Evolutionary conservation across 148 eudicot genomes (phyloP).

Genomic region (Pharnaceum exiguum): DNA sequence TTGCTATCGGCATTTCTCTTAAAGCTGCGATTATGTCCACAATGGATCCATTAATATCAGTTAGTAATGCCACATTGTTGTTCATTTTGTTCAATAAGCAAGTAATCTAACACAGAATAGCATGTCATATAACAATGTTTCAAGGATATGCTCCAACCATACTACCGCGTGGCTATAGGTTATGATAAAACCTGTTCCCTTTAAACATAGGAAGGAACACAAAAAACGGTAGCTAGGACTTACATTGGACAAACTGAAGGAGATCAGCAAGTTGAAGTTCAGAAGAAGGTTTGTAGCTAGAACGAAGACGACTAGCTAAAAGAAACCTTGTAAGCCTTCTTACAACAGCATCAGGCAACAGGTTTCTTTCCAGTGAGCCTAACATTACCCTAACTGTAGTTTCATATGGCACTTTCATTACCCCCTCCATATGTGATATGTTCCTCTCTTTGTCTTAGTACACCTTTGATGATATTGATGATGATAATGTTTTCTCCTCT

Average conservation of each 20-base stretch:
- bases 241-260: slow-evolving; percentile 64
- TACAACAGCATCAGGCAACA: slow-evolving; percentile 67
- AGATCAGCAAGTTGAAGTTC: slow-evolving; percentile 63
- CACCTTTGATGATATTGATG: neutral
- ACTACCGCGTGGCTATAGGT: too few relatives aligned
- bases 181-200: too few relatives aligned
- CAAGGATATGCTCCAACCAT: too few relatives aligned
- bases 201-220: neutral
- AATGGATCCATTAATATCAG: neutral
- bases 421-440: slow-evolving; percentile 34
- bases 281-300: slow-evolving; percentile 50
- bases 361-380: slow-evolving; percentile 56
- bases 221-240: slow-evolving; percentile 6
- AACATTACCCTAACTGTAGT: slow-evolving; percentile 59
- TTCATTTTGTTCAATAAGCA: too few relatives aligned
- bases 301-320: slow-evolving; percentile 62
- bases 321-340: slow-evolving; percentile 70
- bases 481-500: neutral
- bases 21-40: slow-evolving; percentile 43
- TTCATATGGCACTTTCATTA: slow-evolving; percentile 52
- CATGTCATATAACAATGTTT: neutral
- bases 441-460: neutral
- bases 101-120: too few relatives aligned
- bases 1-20: slow-evolving; percentile 87
- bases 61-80: neutral